Percentiles rank a stretch among this genome's conserved stretches.
These are phyloP conservation scores for Peziza echinospora DNA, from an alignment of 495 filamentous ascomycete species.

Conservation along the genomic window DNA sequence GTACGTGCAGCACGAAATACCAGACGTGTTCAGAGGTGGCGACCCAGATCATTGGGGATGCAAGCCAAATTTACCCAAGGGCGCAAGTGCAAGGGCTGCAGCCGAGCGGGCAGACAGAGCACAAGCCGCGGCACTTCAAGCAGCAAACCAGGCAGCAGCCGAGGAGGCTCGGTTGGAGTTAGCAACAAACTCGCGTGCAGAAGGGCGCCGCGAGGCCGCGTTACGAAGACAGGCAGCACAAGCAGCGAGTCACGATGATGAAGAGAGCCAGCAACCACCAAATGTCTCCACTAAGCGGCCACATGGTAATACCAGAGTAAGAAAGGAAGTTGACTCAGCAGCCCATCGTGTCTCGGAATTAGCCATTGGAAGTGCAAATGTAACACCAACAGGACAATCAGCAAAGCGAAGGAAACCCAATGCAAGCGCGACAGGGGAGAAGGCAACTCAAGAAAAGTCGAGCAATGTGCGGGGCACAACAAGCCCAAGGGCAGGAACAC, in stretches of 20 bases:
- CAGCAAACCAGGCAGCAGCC: not conserved
- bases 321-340: slow-evolving; percentile 30
- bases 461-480: not conserved
- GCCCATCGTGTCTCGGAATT: not conserved
- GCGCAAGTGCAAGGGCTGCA: slow-evolving; percentile 45
- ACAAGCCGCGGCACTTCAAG: slow-evolving; percentile 49
- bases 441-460: not conserved
- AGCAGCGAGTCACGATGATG: slow-evolving; percentile 40
- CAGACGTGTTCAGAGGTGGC: slow-evolving; percentile 78
- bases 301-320: slow-evolving; percentile 33
- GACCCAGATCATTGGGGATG: slow-evolving; percentile 93
- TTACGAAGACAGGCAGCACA: not conserved
- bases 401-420: not conserved
- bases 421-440: not conserved
- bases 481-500: not conserved
- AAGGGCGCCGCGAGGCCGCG: not conserved
- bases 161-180: not conserved
- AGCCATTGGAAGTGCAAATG: not conserved
- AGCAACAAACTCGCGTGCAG: slow-evolving; percentile 10
- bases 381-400: not conserved
- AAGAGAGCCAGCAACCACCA: slow-evolving; percentile 25
- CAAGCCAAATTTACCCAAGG: slow-evolving; percentile 47
- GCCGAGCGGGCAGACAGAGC: slow-evolving; percentile 58
- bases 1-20: slow-evolving; percentile 69
- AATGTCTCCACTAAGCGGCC: slow-evolving; percentile 39